A percentile compares a stretch with the other conserved stretches of the same genome.
Evolutionary conservation across 805 yeast species (phyloP).

Genomic region (Monosporozyma servazzii): DNA sequence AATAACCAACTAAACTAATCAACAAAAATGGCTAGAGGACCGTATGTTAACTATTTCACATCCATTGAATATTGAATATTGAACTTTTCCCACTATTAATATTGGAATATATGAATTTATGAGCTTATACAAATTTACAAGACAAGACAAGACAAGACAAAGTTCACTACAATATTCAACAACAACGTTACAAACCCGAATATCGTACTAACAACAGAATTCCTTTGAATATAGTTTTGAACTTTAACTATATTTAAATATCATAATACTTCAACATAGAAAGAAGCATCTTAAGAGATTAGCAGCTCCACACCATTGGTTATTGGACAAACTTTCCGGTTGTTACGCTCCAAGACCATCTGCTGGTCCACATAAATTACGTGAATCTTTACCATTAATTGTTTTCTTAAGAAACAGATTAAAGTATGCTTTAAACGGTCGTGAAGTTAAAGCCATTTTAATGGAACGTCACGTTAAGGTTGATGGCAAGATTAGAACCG

Average conservation of each 20-base stretch:
- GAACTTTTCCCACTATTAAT: too few relatives aligned
- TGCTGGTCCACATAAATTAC: slow-evolving; percentile 98
- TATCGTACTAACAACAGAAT: too few relatives aligned
- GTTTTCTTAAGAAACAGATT: slow-evolving; percentile 97
- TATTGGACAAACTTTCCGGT: slow-evolving; percentile 99
- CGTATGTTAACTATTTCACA: slow-evolving; percentile 46
- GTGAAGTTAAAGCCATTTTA: slow-evolving; percentile 96
- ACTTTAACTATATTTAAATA: too few relatives aligned
- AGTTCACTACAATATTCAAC: too few relatives aligned
- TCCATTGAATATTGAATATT: neutral
- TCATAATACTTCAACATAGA: neutral
- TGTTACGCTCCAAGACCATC: slow-evolving; percentile 99
- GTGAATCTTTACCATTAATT: slow-evolving; percentile 95
- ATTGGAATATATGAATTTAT: too few relatives aligned
- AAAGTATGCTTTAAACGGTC: slow-evolving; percentile 97
- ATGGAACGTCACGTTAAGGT: slow-evolving; percentile 98
- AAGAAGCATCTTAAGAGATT: slow-evolving; percentile 98
- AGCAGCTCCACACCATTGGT: slow-evolving; percentile 99
- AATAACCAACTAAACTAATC: neutral
- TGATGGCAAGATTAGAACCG: slow-evolving; percentile 99
- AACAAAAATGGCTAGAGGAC: slow-evolving; percentile 67
- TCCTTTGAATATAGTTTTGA: too few relatives aligned
- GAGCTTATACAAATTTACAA: too few relatives aligned
- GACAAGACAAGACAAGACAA: too few relatives aligned
- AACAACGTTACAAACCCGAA: too few relatives aligned